Base-by-base conservation (phyloP, 768 basidiomycete species). In the Tricholoma flavovirens region DNA sequence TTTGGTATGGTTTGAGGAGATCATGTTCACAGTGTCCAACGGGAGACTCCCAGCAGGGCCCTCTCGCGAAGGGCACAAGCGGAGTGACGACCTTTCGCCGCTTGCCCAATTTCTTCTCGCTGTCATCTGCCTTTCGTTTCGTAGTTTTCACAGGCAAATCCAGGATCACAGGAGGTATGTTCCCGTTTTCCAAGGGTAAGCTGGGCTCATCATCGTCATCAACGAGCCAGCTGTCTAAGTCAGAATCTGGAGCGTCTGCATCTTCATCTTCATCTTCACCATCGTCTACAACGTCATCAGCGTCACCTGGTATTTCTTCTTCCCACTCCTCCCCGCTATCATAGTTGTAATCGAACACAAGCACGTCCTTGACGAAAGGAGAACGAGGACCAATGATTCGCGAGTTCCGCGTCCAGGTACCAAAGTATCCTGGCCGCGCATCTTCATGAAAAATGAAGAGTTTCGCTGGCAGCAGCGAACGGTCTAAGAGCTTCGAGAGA, bases 291-390 rank as follows among this genome's bases (percentile, higher is more conserved):
- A 87, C 81, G 54, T 90, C 87, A 49, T 90, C 90, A 50, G 87
- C 91, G 10, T 83, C 90, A 21, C 86, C 91, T 3, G 79, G 82
- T 19, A 85, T 84, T 66, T 94, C 93, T 56, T 88, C 90, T 59
- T 93, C 92, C 97, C 97, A 98, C 62, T 98, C 97, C 62, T 87
- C 93, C 12, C 92, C 96, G 51, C 91, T 94, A 72, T 99, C 95
- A 65, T 95, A 92, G 4, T 82, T 81, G 68, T 98, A 99, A 70
- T 98, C 93, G 53, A 90, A 79, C 11, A 82, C 78, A 1, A 87
- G 73, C 10, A 82, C 75, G 64, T 99, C 97, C 60, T 82, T 82
- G 2, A 79, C 83, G 58, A 96, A 87, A 1, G 97, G 95, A 15
- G 79, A 82, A 14, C 97, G 84, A 1, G 94, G 87, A 0, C 93